Evolutionary conservation across 163 green algal genomes (phyloP), one percentile per base, ranked within the genome.

Genomic region (Chloroidium sp.): DNA sequence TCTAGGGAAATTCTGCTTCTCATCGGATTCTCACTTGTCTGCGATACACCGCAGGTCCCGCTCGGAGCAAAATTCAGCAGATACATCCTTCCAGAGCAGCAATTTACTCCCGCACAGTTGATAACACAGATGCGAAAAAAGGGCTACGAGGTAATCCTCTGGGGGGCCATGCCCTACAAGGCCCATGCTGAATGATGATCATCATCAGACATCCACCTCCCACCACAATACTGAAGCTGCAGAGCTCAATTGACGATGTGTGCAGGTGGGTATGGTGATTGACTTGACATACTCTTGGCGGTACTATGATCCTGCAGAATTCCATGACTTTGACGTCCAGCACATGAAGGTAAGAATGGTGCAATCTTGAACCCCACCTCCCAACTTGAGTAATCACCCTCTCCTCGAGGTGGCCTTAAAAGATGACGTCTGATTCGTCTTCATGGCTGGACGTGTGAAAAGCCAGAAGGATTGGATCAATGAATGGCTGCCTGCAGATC

Each of bases 271-370:
- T 1, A 82, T 94, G 76, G 87, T 98, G 0, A 87, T 98, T 6
- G 94, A 98, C 83, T 88, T 97, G 4, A 96, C 92, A 8, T 95
- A 95, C 82, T 89, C 85, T 59, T 87, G 69, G 8, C 87, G 90
- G 62, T 98, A 97, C 87, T 98, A 98, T 81, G 77, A 92, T 72
- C 8, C 78, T 0, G 69, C 85, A 14, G 82, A 85, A 0, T 91
- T 81, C 77, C 36, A 79, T 57, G 57, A 83, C 4, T 62, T 79
- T 0, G 86, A 84, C 58, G 72, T 91, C 2, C 64, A 80, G 62
- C 81, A 90, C 69, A 2, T 85, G 59, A 90, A 92, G 83, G 83
- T 84, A 76, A 68, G 10, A 58, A 64, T 10, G 61, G 8, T 61
- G n/a, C 6, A 78, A 36, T 36, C 36, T 36, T 36, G 36, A 36